Conservation (phyloP, 2,329 filamentous ascomycete species). For the Beauveria bassiana region DNA sequence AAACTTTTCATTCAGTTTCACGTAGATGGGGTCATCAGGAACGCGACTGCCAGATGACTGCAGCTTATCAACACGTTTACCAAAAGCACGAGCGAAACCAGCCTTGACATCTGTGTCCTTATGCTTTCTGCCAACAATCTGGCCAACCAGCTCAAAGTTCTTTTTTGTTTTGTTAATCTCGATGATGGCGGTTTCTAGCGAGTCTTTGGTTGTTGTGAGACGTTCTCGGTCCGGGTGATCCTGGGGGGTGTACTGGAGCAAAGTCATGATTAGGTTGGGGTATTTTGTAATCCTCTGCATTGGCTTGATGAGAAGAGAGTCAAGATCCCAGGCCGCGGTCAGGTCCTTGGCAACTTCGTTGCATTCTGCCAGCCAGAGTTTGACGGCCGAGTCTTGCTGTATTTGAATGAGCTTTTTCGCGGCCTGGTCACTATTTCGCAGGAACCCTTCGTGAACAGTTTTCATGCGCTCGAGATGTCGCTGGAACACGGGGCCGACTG, state of each 20-base stretch:
- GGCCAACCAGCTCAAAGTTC: constrained; percentile 84
- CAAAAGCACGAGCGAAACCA: constrained; percentile 83
- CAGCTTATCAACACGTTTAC: constrained; percentile 78
- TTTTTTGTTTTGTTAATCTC: constrained; percentile 96
- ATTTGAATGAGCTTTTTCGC: constrained; percentile 55
- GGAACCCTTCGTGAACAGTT: constrained; percentile 51
- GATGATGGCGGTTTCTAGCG: constrained; percentile 59
- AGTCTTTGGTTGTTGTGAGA: constrained; percentile 46
- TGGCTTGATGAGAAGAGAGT: constrained; percentile 94
- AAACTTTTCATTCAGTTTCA: constrained; percentile 75
- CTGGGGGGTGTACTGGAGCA: constrained; percentile 69
- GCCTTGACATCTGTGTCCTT: constrained; percentile 83
- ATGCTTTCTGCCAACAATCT: constrained; percentile 76
- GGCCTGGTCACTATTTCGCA: constrained; percentile 56
- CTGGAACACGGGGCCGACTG: constrained; percentile 46
- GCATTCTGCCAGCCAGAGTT: constrained; percentile 88
- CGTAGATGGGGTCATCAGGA: constrained; percentile 75
- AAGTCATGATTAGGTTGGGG: constrained; percentile 71
- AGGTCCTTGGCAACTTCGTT: constrained; percentile 87
- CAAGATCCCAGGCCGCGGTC: constrained; percentile 88
- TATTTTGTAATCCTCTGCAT: constrained; percentile 94
- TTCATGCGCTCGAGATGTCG: constrained; percentile 54
- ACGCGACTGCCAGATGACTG: constrained; percentile 53
- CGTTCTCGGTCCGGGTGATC: constrained; percentile 75
- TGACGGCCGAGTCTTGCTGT: constrained; percentile 55